Evolutionary conservation across 1,284 basidiomycete species (phyloP), one percentile per base, ranked within the genome.

Genomic region (Malassezia pachydermatis): DNA sequence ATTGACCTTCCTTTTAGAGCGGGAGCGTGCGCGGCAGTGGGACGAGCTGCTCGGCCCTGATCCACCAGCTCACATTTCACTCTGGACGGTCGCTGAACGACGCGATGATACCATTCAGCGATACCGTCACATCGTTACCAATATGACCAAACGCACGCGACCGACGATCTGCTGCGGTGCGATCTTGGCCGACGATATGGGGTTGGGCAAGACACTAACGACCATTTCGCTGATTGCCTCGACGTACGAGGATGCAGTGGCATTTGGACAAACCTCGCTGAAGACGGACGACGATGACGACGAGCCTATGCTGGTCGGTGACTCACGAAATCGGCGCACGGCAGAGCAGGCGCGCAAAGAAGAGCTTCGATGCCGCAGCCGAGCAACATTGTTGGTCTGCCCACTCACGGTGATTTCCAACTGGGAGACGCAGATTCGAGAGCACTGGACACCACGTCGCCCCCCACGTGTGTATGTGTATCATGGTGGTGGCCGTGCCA

Each of bases 341-440:
- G 58, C 58, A 4, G 61, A 66, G 35, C 22, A 48, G 9, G 48
- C 56, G 13, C 60, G 63, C n/a, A 54, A 48, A 22, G 43, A 59
- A 14, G 51, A 70, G 30, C 58, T 72, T 25, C 59, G 59, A 41
- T 45, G 55, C 25, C 59, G 83, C 59, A 87, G 84, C 63, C 81
- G 88, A 37, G 94, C 84, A 7, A 96, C 94, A 0, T 75, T 99
- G n/a, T 86, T 99, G 59, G 80, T 99, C 22, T 96, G 94, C 62
- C 94, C 94, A 7, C 77, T 99, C 45, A 92, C 88, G 19, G 95
- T 94, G 2, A 87, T 99, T 1, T 82, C 86, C 38, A 98, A 96
- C 67, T 99, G 94, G 94, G 92, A 98, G 73, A 88, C 94, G 57
- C 94, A 99, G 73, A 86, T 98, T 70, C 80, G 83, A 52, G 90